These are phyloP conservation scores for Diaporthe destruens DNA, from an alignment of 2,329 filamentous ascomycete species.

Conservation along the genomic window DNA sequence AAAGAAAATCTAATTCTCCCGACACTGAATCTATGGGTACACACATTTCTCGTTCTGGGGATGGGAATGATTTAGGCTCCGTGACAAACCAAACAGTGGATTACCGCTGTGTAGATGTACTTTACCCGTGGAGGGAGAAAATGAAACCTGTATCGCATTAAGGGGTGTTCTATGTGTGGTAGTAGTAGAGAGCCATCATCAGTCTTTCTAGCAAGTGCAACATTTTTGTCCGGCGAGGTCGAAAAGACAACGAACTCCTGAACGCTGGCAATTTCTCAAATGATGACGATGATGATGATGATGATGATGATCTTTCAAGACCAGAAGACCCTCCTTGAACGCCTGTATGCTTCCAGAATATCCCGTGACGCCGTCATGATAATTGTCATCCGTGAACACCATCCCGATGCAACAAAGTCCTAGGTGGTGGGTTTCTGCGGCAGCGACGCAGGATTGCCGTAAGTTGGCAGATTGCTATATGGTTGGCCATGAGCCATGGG, in stretches of 20 bases:
- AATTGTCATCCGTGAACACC: conserved; percentile 43
- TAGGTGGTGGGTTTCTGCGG: conserved; percentile 69
- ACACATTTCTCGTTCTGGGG: not conserved
- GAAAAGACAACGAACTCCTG: conserved; percentile 33
- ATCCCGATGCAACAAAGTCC: conserved; percentile 44
- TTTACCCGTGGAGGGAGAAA: not conserved
- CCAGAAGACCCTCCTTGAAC: conserved; percentile 47
- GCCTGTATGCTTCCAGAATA: conserved; percentile 52
- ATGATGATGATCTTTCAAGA: conserved; percentile 32
- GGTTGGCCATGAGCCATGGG: conserved; percentile 52
- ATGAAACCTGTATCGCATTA: conserved; percentile 40
- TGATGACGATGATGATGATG: conserved; percentile 33
- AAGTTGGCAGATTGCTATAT: conserved; percentile 67
- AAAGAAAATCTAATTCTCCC: conserved; percentile 39
- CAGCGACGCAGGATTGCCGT: conserved; percentile 71
- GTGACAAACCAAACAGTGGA: not conserved
- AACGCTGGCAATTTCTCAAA: conserved; percentile 37
- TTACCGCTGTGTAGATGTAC: not conserved
- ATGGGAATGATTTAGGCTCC: not conserved
- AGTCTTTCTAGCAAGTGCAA: conserved; percentile 41
- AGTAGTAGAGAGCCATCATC: conserved; percentile 40
- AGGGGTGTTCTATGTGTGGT: conserved; percentile 40
- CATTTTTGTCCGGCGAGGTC: conserved; percentile 31
- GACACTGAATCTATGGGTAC: conserved; percentile 34
- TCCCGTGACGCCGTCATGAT: conserved; percentile 42